Conservation (phyloP, 257 asterid species). For the Anisodus acutangulus region DNA sequence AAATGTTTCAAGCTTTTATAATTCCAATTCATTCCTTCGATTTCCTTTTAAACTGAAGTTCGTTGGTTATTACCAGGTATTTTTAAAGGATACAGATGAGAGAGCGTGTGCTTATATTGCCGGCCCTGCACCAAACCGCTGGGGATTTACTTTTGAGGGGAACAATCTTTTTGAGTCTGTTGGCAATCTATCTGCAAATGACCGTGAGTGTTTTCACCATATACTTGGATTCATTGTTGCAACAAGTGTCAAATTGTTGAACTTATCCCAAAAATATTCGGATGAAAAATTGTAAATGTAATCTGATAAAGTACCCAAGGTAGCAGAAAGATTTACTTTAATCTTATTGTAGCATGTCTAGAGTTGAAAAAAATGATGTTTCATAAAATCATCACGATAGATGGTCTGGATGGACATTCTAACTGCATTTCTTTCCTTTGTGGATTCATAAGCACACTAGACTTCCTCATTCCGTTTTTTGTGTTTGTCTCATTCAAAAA, state of each 20-base stretch:
- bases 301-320: not conserved
- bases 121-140: constrained; percentile 99
- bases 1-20: not conserved
- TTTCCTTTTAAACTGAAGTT: constrained; percentile 31
- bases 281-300: not conserved
- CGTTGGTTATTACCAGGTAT: constrained; percentile 63
- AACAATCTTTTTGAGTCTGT: constrained; percentile 69
- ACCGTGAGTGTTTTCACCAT: constrained; percentile 56
- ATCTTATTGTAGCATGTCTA: not conserved
- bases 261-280: not conserved
- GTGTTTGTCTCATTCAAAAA: constrained; percentile 14
- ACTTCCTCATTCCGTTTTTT: not conserved
- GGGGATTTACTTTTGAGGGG: constrained; percentile 94
- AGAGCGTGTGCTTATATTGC: constrained; percentile 99
- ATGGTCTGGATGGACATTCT: not conserved
- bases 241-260: not conserved
- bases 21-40: not conserved
- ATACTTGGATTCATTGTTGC: constrained; percentile 1
- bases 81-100: constrained; percentile 96
- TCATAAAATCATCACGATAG: constrained; percentile 14
- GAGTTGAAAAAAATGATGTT: not conserved
- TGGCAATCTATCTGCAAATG: constrained; percentile 42
- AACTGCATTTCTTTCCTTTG: constrained; percentile 13
- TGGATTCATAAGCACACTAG: constrained; percentile 25
- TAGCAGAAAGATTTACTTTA: not conserved